A percentile compares a stretch with the other conserved stretches of the same genome.
These are phyloP conservation scores for Aureobasidium sp. DNA, from an alignment of 2,329 filamentous ascomycete species.

Conservation along the genomic window DNA sequence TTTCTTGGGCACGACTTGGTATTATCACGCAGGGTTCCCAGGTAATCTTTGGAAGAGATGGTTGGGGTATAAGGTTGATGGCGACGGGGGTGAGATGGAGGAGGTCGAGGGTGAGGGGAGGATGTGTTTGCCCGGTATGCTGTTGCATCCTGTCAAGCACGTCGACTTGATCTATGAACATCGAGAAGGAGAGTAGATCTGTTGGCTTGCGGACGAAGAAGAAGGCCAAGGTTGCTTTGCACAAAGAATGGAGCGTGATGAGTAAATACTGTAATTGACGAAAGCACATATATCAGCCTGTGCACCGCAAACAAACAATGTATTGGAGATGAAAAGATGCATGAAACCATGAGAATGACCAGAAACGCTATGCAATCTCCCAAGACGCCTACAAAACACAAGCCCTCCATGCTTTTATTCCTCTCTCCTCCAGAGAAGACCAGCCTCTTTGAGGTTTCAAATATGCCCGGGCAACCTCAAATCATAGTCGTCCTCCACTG, in stretches of 20 bases:
- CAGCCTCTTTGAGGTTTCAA: neutral
- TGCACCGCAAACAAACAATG: neutral
- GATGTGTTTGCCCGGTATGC: conserved; percentile 43
- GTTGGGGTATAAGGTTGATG: conserved; percentile 48
- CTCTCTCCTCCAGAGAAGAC: neutral
- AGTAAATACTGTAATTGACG: neutral
- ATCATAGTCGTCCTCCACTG: conserved; percentile 24
- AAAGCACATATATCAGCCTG: too few species aligned
- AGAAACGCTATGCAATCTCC: neutral
- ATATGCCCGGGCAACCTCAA: conserved; percentile 18
- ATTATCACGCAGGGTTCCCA: conserved; percentile 47
- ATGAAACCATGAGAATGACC: neutral
- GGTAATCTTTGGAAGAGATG: conserved; percentile 51
- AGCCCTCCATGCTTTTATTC: neutral
- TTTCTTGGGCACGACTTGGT: conserved; percentile 48
- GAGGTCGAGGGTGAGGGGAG: conserved; percentile 41
- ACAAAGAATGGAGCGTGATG: neutral
- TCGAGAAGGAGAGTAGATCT: conserved; percentile 19
- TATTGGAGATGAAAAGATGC: neutral
- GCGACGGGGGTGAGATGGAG: conserved; percentile 40
- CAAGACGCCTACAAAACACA: neutral
- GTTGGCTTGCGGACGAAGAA: too few species aligned
- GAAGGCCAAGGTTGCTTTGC: neutral
- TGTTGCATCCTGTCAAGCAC: conserved; percentile 46
- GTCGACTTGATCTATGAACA: conserved; percentile 42